Conservation (phyloP, 768 basidiomycete species). For the Cantharellus anzutake region DNA sequence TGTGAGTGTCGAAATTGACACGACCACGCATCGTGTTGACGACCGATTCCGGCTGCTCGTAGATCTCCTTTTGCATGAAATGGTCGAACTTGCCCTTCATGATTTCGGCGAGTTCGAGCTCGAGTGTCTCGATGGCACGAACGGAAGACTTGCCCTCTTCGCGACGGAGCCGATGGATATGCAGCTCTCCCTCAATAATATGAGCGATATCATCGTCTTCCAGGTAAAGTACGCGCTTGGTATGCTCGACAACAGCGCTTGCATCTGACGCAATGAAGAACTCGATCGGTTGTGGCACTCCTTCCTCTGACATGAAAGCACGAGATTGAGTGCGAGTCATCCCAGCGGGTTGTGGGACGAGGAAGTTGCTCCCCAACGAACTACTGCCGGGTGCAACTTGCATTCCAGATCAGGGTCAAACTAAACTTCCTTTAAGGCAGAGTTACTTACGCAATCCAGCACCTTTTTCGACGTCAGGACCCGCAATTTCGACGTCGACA, state of each 20-base stretch:
- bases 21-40: conserved; percentile 99
- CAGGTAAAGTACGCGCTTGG: conserved; percentile 94
- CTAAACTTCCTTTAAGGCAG: background rate
- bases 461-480: conserved; percentile 36
- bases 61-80: conserved; percentile 99
- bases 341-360: conserved; percentile 38
- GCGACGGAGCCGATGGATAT: conserved; percentile 94
- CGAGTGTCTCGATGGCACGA: conserved; percentile 92
- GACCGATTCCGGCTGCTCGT: conserved; percentile 96
- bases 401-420: background rate
- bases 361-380: conserved; percentile 24
- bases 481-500: conserved; percentile 90
- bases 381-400: conserved; percentile 24
- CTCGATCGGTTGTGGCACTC: conserved; percentile 95
- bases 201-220: conserved; percentile 99
- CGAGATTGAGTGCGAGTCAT: conserved; percentile 75
- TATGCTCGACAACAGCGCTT: conserved; percentile 91
- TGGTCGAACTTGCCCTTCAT: conserved; percentile 99
- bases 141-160: conserved; percentile 50
- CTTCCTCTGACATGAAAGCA: conserved; percentile 97
- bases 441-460: conserved; percentile 24
- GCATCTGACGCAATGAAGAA: conserved; percentile 99
- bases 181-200: conserved; percentile 89
- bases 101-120: conserved; percentile 98
- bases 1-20: conserved; percentile 89